These are phyloP conservation scores for Fraxinus ornus DNA, from an alignment of 305 asterid genomes.

Conservation along the genomic window DNA sequence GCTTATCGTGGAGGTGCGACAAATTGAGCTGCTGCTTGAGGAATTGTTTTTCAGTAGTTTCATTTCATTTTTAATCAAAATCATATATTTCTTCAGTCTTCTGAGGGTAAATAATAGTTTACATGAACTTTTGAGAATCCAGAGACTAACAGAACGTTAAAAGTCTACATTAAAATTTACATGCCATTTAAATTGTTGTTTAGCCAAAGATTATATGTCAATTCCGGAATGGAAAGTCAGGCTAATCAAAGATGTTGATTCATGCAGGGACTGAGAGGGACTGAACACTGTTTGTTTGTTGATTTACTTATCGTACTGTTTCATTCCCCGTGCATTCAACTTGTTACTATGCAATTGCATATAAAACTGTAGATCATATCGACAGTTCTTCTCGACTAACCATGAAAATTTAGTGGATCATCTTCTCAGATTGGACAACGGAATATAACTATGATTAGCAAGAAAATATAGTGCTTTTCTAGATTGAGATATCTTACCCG, in stretches of 20 bases:
- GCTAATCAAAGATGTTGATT: not conserved
- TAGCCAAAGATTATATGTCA: conserved; percentile 5
- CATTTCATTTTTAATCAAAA: not conserved
- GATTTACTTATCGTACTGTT: too few relatives aligned
- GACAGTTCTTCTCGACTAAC: not conserved
- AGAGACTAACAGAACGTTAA: not conserved
- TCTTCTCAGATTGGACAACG: not conserved
- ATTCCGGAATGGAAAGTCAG: conserved; percentile 20
- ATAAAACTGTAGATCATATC: not conserved
- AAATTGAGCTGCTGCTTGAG: not conserved
- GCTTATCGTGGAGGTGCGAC: not conserved
- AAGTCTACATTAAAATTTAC: conserved; percentile 1
- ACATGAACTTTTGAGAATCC: conserved; percentile 12
- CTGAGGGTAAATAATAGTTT: conserved; percentile 42
- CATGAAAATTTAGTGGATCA: not conserved
- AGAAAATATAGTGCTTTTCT: not conserved
- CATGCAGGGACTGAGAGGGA: not conserved
- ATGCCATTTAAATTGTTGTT: conserved; percentile 7
- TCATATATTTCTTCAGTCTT: conserved; percentile 32
- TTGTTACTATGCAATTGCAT: not conserved
- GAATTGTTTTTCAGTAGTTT: not conserved
- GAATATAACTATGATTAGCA: not conserved
- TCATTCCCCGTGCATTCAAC: too few relatives aligned
- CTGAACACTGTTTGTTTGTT: not conserved
- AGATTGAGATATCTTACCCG: conserved; percentile 10